Evolutionary conservation across 495 filamentous ascomycete genomes (phyloP), one percentile per base, ranked within the genome.

Genomic region (Baudoinia panamericana): DNA sequence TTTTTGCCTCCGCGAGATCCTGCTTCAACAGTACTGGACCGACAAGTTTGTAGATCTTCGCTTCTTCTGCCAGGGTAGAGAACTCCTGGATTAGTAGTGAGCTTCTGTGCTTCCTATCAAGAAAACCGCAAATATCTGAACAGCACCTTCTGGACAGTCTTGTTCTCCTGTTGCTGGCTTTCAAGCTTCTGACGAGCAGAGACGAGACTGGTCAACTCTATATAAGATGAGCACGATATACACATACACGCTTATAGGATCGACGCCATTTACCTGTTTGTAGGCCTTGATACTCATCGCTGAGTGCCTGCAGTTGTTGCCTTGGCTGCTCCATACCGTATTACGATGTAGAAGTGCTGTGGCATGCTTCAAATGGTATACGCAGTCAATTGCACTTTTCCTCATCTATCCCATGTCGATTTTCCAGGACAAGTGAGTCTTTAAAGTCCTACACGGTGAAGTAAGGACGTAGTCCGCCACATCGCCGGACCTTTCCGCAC

Each of bases 21-120:
- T 96, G 92, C 66, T 96, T 95, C 53, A 96, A 61, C 32, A 99
- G 66, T 8, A 96, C 82, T 0, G 90, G 90, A 1, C 90, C 90
- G 36, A 94, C 74, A 25, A 93, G 72, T 60, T 96, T 96, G 70
- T 85, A 99, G 62, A 99, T 92, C 36, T 78, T 82, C 45, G 88
- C 76, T 47, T 78, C 76, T 33, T 84, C 76, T 43, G 76, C 72
- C 42, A 96, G 69, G 41, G 68, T 68, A 22, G 71, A 62, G 61
- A 97, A 95, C 65, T 97, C 90, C 76, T 85, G 41, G 17, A 39
- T 1, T 5, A 2, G 23, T 33, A 15, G 23, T 36, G 9, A 43
- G 19, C 15, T 10, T 22, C 22, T 15, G 17, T 30, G 23, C 12
- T 27, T 30, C 24, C 8, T 20, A 24, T 39, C 15, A 13, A 15